Evolutionary conservation across 805 yeast genomes (phyloP), one percentile per base, ranked within the genome.

Genomic region (Candida chilensis): DNA sequence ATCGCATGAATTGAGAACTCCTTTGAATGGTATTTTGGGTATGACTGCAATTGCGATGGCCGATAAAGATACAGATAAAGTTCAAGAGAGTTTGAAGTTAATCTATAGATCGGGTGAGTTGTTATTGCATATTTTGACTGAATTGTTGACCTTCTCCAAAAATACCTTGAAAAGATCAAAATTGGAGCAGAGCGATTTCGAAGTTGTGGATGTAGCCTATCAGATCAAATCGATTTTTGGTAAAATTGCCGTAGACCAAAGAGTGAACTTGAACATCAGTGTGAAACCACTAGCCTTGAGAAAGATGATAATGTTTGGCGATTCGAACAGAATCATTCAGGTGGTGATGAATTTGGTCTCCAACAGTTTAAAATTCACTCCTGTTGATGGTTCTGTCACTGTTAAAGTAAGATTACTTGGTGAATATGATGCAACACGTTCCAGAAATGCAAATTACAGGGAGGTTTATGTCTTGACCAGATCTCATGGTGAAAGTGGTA

Each of bases 21-120:
- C 98, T 2, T 62, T 92, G 37, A 92, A 92, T 52, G 98, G 98
- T 49, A 92, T 92, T 25, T 60, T 92, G 32, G 97, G 97, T 38
- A 84, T 90, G 88, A 84, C 96, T 0, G 82, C 94, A 3, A 81
- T 90, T 33, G 88, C 95, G 5, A 76, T 87, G 83, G 92, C 83
- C 14, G 97, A 92, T 49, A 64, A 64, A 17, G 90, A 84, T 40
- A 64, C 66, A 4, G 53, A 62, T 10, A 74, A 77, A 39, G 76
- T 87, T 10, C 80, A 81, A 43, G 78, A 78, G 29, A 78, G 88
- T 12, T 58, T 88, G 42, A 82, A 81, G 38, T 68, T 90, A 31
- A 88, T 90, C 31, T 85, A 83, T 54, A 71, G 95, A 46, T 81
- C 94, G 17, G 98, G 98, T 22, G 97, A 92, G 54, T 60, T 90